Evolutionary conservation across 371 early-diverging fungal genomes (phyloP).

Genomic region (Mucor velutinosus): DNA sequence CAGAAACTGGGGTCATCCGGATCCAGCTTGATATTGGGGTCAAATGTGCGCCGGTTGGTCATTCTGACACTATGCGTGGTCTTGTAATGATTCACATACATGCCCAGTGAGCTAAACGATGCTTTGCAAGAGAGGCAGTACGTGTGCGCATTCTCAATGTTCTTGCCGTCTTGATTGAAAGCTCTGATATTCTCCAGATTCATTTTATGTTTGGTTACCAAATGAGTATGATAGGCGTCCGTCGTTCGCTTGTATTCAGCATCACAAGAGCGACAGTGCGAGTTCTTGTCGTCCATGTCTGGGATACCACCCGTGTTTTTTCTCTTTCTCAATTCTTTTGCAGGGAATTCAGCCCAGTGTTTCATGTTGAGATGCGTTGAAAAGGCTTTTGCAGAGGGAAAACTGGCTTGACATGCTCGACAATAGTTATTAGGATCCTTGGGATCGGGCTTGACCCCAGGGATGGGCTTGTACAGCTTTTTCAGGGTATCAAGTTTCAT

Average conservation of each 20-base stretch:
- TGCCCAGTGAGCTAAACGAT: not conserved
- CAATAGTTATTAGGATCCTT: not conserved
- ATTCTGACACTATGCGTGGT: not conserved
- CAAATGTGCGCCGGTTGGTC: not conserved
- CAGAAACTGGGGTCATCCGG: not conserved
- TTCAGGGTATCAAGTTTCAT: not conserved
- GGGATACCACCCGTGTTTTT: not conserved
- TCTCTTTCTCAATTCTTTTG: not conserved
- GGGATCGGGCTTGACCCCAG: not conserved
- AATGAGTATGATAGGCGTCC: not conserved
- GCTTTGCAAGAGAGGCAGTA: not conserved
- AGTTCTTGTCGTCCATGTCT: not conserved
- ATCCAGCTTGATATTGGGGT: conserved; percentile 1
- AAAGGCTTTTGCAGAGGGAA: not conserved
- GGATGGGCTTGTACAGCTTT: not conserved
- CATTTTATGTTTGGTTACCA: not conserved
- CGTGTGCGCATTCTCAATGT: not conserved
- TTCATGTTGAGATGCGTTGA: not conserved
- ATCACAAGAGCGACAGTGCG: not conserved
- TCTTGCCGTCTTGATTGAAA: not conserved
- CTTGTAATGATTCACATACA: not conserved
- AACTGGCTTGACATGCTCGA: not conserved
- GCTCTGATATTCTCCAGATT: not conserved
- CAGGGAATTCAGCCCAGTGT: not conserved
- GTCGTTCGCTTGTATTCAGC: not conserved